Base-by-base conservation (phyloP, 139 green algal species). In the Coelastrella sp. region DNA sequence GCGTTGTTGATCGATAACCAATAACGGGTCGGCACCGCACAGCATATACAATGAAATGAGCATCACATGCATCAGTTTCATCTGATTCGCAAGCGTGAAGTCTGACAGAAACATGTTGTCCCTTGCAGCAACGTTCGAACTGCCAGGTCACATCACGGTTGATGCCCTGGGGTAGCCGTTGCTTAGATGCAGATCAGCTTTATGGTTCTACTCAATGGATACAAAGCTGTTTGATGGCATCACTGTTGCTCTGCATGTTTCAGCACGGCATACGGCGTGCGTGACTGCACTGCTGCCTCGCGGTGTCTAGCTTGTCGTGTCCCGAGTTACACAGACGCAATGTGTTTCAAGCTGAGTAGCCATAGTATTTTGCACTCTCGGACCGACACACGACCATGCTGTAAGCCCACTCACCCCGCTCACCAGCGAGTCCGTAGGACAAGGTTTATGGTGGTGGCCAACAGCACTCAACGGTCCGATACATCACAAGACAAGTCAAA, bases 381-480 rank as follows among this genome's bases (percentile, higher is more conserved):
- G 21, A 27, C 66, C 32, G 17, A 11, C 66, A 74, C 17, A 15
- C 13, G 7, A 7, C 27, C 30, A 9, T 74, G 66, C 11, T 48
- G 50, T n/a, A 17, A 9, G 4, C 53, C 53, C 53, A 32, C 34
- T 51, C 35, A 9, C 17, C 21, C 27, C 30, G 17, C 72, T 17
- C 53, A 69, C 41, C 34, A 71, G 27, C 73, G 48, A n/a, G n/a
- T n/a, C n/a, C n/a, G n/a, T n/a, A n/a, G 37, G 32, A 50, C 15
- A 23, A 71, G 75, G n/a, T 71, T 21, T 13, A 30, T 25, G 43
- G 45, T 32, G 66, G 72, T 48, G 53, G 17, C 30, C 72, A 71
- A 57, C 57, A 83, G 76, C 57, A 73, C 35, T 30, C 76, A 83
- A 57, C 57, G 73, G 57, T 40, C 45, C 6, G 76, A 57, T 4